A percentile compares a stretch with the other conserved stretches of the same genome.
These are phyloP conservation scores for Nothophoma quercina DNA, from an alignment of 2,329 filamentous ascomycete species.

Conservation along the genomic window DNA sequence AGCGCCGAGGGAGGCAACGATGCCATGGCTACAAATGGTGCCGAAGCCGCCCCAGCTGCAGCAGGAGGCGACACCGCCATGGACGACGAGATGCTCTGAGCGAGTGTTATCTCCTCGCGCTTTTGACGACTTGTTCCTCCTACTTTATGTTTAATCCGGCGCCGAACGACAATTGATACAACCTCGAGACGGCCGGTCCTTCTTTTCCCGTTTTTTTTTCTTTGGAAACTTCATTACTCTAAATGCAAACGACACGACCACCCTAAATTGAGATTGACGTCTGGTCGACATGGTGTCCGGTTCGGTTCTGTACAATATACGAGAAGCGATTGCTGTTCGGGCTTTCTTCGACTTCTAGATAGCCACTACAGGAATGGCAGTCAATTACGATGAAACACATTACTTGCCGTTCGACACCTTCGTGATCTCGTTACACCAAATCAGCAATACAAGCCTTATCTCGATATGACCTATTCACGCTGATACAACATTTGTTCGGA, in stretches of 20 bases:
- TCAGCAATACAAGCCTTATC: background rate
- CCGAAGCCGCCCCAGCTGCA: conserved; percentile 54
- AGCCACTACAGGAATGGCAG: conserved; percentile 28
- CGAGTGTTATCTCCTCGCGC: background rate
- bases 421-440: too few species aligned
- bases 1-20: conserved; percentile 54
- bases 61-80: conserved; percentile 48
- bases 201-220: conserved; percentile 19
- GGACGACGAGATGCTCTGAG: conserved; percentile 51
- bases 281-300: conserved; percentile 15
- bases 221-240: conserved; percentile 26
- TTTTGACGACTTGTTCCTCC: conserved; percentile 14
- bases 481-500: conserved; percentile 1
- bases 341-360: conserved; percentile 20
- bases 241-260: conserved; percentile 17
- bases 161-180: conserved; percentile 17
- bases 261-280: conserved; percentile 16
- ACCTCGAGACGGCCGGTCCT: conserved; percentile 20
- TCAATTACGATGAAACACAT: too few species aligned
- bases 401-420: too few species aligned
- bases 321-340: conserved; percentile 17
- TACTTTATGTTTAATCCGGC: conserved; percentile 6
- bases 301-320: conserved; percentile 36
- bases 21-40: conserved; percentile 55
- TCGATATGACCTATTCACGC: background rate